Base-by-base conservation (phyloP, 192 early-diverging fungal species). In the Rhizophagus sp. region DNA sequence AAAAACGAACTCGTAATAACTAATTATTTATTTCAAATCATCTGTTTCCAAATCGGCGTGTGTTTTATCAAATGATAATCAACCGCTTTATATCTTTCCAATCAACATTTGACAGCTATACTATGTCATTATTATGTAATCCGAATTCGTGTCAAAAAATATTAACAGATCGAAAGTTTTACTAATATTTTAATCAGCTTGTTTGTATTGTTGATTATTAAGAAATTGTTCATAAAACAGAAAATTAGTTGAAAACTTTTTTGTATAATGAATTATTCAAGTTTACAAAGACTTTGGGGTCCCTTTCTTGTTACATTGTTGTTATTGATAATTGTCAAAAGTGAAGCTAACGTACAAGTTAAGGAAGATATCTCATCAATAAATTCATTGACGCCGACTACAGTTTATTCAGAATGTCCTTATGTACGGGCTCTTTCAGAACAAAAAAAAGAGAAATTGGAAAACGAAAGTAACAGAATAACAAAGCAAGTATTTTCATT, bases 401-500 rank as follows among this genome's bases (percentile, higher is more conserved):
- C 19, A 22, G 17, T 17, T 57, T 11, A 57, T 57, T 19, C 12
- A 57, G 2, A 57, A 22, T 57, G 52, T 19, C 52, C 52, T 57
- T 57, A 57, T 22, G 52, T 57, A 57, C 52, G 52, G 6, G 19
- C 52, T 22, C 52, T 57, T 57, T 57, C 52, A 57, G 52, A 24
- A 47, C 70, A 47, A 39, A 47, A 39, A 72, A 49, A 39, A 22
- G 22, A 47, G 36, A 72, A 47, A 72, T 22, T 24, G 17, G 47
- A 50, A 25, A 36, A 63, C 41, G 41, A 52, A 8, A 64, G 69
- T 22, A 82, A 47, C 71, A 84, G 78, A 66, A 78, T 82, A 13
- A 82, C 83, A 80, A 86, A 86, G 74, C 75, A 77, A 33, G 79
- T 89, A 34, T 89, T 90, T 80, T 84, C 85, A 41, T 89, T 81